These are phyloP conservation scores for Pyrus pyrifolia DNA, from an alignment of 306 rosid species.

Conservation along the genomic window DNA sequence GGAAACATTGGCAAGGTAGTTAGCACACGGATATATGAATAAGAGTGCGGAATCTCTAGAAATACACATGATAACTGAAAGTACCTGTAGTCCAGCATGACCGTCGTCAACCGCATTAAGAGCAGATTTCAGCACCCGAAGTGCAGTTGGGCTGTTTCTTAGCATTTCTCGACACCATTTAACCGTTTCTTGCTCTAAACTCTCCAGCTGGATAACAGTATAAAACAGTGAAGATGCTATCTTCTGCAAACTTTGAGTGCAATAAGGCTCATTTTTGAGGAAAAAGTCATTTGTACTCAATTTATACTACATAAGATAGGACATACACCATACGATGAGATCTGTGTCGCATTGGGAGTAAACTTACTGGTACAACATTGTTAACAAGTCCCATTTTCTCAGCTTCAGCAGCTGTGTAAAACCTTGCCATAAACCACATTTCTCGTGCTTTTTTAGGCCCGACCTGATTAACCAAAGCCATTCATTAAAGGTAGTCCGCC, in stretches of 20 bases:
- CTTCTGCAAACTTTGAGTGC: background rate
- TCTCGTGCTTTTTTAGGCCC: slow-evolving; percentile 90
- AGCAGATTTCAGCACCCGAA: slow-evolving; percentile 77
- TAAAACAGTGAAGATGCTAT: background rate
- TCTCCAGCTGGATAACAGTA: slow-evolving; percentile 45
- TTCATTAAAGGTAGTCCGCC: background rate
- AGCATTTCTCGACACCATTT: slow-evolving; percentile 87
- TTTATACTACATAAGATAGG: background rate
- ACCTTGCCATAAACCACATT: slow-evolving; percentile 86
- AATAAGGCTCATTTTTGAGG: background rate
- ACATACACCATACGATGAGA: background rate
- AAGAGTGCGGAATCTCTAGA: background rate
- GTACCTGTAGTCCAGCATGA: slow-evolving; percentile 89
- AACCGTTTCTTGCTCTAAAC: slow-evolving; percentile 72
- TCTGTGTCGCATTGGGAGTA: background rate
- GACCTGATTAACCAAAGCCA: slow-evolving; percentile 33
- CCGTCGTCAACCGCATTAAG: slow-evolving; percentile 92
- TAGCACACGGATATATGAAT: background rate
- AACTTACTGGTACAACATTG: slow-evolving; percentile 70
- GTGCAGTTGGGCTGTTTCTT: slow-evolving; percentile 85
- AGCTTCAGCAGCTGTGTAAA: slow-evolving; percentile 79
- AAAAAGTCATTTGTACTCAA: background rate
- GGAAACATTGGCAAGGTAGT: background rate
- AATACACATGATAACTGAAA: background rate
- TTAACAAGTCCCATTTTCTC: slow-evolving; percentile 96